These are phyloP conservation scores for Athelia sp. DNA, from an alignment of 1,284 basidiomycete species.

Conservation along the genomic window DNA sequence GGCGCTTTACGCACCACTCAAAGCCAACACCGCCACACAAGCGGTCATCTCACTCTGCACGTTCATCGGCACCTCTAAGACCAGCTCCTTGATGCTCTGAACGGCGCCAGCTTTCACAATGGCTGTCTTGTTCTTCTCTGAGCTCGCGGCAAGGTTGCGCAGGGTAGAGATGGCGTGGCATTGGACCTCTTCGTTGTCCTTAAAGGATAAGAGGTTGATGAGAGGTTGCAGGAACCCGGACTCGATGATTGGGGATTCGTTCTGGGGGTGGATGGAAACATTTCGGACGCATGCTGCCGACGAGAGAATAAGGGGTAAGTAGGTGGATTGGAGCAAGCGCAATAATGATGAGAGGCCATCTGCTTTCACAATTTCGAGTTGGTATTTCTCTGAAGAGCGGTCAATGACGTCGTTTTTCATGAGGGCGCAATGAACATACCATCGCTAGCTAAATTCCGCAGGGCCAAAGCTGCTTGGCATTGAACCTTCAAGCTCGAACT, in stretches of 20 bases:
- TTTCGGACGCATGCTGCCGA: constrained; percentile 99
- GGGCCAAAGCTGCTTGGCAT: constrained; percentile 95
- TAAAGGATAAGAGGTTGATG: constrained; percentile 95
- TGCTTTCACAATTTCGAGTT: constrained; percentile 96
- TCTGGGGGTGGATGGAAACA: constrained; percentile 97
- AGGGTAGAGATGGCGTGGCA: constrained; percentile 99
- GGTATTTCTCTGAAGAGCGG: constrained; percentile 87
- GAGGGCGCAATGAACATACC: constrained; percentile 45
- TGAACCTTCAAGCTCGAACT: constrained; percentile 97
- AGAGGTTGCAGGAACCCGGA: constrained; percentile 95
- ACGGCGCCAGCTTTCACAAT: constrained; percentile 99
- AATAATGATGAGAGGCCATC: constrained; percentile 92
- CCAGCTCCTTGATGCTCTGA: constrained; percentile 95
- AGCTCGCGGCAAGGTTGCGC: constrained; percentile 94
- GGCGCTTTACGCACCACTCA: constrained; percentile 77
- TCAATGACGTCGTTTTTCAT: constrained; percentile 1
- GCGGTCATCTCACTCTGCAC: constrained; percentile 99
- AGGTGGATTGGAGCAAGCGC: constrained; percentile 93
- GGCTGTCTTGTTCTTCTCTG: constrained; percentile 97
- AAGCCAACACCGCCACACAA: constrained; percentile 90
- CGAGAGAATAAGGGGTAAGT: constrained; percentile 97
- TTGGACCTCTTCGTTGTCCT: constrained; percentile 99
- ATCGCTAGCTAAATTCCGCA: constrained; percentile 96
- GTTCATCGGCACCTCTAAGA: constrained; percentile 91
- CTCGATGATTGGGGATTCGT: constrained; percentile 99